Conservation (phyloP, 352 stramenopile species). For the Globisporangium acanthophoron region DNA sequence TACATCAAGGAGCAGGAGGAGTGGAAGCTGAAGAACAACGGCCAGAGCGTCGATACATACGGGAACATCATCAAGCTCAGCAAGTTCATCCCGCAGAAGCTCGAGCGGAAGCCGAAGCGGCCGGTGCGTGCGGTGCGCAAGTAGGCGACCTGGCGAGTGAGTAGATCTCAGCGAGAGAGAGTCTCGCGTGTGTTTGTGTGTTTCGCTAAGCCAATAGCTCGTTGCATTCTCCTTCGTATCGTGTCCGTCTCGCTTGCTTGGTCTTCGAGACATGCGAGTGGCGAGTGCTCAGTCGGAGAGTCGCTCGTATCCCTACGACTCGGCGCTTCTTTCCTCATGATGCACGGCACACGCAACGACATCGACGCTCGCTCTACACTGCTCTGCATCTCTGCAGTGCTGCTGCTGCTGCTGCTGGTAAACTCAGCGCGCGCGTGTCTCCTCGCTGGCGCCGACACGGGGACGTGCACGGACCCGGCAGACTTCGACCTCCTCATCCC, state of each 20-base stretch:
- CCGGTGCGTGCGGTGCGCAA: slow-evolving; percentile 5
- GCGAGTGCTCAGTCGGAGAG: neutral
- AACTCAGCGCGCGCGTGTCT: slow-evolving; percentile 16
- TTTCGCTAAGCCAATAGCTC: neutral
- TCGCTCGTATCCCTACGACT: neutral
- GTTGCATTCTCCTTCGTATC: too few species aligned
- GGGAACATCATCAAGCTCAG: neutral
- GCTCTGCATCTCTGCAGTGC: neutral
- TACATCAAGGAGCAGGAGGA: slow-evolving; percentile 22
- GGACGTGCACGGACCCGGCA: slow-evolving; percentile 43
- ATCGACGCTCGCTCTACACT: neutral
- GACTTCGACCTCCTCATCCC: slow-evolving; percentile 69
- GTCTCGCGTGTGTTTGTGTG: neutral
- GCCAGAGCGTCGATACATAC: slow-evolving; percentile 23
- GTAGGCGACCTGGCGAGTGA: neutral
- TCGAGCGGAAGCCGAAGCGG: slow-evolving; percentile 6
- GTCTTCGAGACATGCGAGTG: too few species aligned
- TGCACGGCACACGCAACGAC: neutral
- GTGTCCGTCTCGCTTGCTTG: too few species aligned
- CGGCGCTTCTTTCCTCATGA: neutral
- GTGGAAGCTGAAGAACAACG: slow-evolving; percentile 23
- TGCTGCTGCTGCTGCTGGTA: slow-evolving; percentile 6
- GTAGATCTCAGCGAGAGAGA: neutral
- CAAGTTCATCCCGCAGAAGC: slow-evolving; percentile 9
- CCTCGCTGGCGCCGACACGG: slow-evolving; percentile 55